Evolutionary conservation across 148 eudicot species (phyloP), one percentile per base, ranked within the genome.

Genomic region (Vaccinium darrowii): DNA sequence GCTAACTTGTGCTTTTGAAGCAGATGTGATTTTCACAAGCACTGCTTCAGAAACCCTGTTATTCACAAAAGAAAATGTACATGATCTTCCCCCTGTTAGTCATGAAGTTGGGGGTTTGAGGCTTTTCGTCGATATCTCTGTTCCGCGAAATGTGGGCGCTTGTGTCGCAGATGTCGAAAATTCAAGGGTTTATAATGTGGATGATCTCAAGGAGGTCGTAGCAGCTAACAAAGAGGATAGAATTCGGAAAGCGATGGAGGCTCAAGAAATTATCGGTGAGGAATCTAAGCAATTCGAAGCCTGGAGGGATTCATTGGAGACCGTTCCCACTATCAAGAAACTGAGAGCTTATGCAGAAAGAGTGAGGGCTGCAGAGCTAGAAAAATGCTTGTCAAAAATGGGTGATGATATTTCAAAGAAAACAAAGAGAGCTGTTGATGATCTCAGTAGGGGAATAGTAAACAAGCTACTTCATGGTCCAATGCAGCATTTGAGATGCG

Each of bases 401-500:
- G 94, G 94, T 53, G 95, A 92, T 54, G 94, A 93, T 81, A 86
- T 93, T 81, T 76, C 94, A 1, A 94, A 94, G 87, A 94, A 93
- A 87, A 84, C 89, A 57, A 88, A 75, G 83, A 90, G 87, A 85
- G 96, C 98, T 19, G 90, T 93, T 15, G 98, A 95, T 88, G 98
- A 94, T 85, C 96, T 95, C 47, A 95, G 98, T 81, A 84, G 98
- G 71, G 98, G 98, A 76, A 95, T 95, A 30, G 96, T 95, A 54
- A 95, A 95, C 89, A 95, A 93, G 90, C 91, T 95, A 18, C 93
- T 95, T 51, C 98, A 95, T 83, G 98, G 98, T 54, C 98, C 98
- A 12, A 93, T 95, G 98, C 98, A 94, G 87, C 98, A 95, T 88
- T 88, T 95, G 84, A 93, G 98, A 88, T 95, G 98, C 80, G 98